Evolutionary conservation across 768 basidiomycete genomes (phyloP).

Genomic region (Psilocybe cubensis): DNA sequence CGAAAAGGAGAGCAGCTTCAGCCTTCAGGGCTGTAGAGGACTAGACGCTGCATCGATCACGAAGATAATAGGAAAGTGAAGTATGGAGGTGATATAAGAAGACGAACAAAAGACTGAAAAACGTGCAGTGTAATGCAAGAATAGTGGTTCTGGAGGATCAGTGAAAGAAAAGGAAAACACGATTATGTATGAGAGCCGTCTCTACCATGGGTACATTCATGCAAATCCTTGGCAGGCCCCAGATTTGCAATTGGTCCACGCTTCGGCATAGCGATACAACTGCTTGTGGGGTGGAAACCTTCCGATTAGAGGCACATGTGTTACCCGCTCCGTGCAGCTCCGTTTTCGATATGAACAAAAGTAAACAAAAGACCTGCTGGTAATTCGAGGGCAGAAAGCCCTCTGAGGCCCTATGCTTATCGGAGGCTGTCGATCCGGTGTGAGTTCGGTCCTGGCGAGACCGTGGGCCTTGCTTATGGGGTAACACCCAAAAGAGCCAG

Average conservation of each 20-base stretch:
- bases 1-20: too few species aligned
- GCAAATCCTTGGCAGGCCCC: conserved; percentile 12
- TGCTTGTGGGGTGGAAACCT: neutral
- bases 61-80: neutral
- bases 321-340: neutral
- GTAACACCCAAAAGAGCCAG: conserved; percentile 15
- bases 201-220: neutral
- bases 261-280: conserved; percentile 7
- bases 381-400: neutral
- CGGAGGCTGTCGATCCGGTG: neutral
- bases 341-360: neutral
- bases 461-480: neutral
- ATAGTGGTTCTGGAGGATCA: too few species aligned
- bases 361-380: neutral
- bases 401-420: neutral
- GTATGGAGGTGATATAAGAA: neutral
- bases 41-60: too few species aligned
- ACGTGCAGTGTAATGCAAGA: too few species aligned
- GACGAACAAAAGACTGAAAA: neutral
- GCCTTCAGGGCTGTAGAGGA: too few species aligned
- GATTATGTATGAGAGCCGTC: neutral
- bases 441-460: neutral
- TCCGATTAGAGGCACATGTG: neutral
- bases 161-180: neutral
- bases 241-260: conserved; percentile 11